phyloP scores from a whole-genome alignment of 192 early-diverging fungal genomes.

The Coemansia sp. region DNA sequence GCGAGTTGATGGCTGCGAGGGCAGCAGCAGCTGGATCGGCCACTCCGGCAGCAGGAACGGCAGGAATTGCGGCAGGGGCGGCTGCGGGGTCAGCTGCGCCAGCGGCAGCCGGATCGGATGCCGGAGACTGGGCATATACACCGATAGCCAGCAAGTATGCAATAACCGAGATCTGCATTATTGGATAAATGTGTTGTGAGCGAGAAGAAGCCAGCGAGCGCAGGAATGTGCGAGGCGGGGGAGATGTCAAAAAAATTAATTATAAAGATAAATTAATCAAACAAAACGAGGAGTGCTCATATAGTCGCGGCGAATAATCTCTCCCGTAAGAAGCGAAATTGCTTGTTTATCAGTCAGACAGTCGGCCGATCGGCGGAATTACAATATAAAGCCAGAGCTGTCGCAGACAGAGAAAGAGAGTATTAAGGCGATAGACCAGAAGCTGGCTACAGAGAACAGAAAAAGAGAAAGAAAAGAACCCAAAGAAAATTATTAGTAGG shows the following conservation, averaged over 20 bases:
- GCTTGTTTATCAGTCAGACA: no score
- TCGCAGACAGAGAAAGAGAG: not conserved
- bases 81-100: conserved; percentile 4
- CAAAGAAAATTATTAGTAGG: not conserved
- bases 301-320: not conserved
- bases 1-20: conserved; percentile 7
- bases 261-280: not conserved
- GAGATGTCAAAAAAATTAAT: not conserved
- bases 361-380: no score
- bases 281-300: not conserved
- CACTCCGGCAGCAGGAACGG: conserved; percentile 1
- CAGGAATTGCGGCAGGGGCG: not conserved
- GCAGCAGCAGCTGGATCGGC: conserved; percentile 7
- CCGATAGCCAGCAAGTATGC: conserved; percentile 24
- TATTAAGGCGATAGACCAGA: not conserved
- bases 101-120: not conserved
- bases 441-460: not conserved
- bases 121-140: conserved; percentile 26
- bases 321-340: not conserved
- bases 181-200: not conserved
- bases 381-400: not conserved
- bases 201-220: not conserved
- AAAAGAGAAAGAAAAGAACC: not conserved
- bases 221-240: not conserved
- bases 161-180: conserved; percentile 33